Conservation (phyloP, 805 yeast species). For the Suhomyces sp. region DNA sequence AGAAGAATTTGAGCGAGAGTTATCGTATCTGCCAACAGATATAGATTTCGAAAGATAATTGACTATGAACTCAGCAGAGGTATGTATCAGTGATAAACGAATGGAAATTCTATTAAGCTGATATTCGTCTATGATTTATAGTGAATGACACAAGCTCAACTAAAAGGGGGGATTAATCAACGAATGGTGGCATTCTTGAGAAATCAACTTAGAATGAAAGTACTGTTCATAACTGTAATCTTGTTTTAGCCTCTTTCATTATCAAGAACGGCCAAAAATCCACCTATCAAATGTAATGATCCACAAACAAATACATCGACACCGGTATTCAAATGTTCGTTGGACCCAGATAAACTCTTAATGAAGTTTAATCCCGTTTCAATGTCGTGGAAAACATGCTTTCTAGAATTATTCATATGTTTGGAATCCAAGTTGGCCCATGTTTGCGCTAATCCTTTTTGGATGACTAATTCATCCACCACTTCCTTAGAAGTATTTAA, state of each 20-base stretch:
- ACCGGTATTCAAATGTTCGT: slow-evolving; percentile 20
- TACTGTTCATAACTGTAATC: no score
- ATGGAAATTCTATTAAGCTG: no score
- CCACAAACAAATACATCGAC: slow-evolving; percentile 90
- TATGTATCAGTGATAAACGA: no score
- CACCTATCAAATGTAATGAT: slow-evolving; percentile 92
- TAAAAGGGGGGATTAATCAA: no score
- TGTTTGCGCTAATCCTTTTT: slow-evolving; percentile 64
- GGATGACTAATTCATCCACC: slow-evolving; percentile 80
- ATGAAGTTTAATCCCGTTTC: slow-evolving; percentile 67
- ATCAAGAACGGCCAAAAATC: slow-evolving; percentile 82
- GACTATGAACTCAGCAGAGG: no score
- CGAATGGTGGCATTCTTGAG: no score
- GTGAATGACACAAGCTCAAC: no score
- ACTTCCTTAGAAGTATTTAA: slow-evolving; percentile 77
- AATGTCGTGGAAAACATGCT: slow-evolving; percentile 66
- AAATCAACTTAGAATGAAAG: no score
- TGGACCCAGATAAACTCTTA: slow-evolving; percentile 40
- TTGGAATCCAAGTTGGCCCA: slow-evolving; percentile 60
- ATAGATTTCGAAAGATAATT: no score
- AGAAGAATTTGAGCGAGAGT: no score
- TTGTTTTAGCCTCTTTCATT: slow-evolving; percentile 26
- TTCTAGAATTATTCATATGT: slow-evolving; percentile 24
- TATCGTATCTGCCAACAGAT: no score
- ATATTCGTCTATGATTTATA: no score